Percentiles rank a stretch among this genome's conserved stretches.
These are phyloP conservation scores for Globisporangium nagaii DNA, from an alignment of 352 stramenopile species.

Conservation along the genomic window DNA sequence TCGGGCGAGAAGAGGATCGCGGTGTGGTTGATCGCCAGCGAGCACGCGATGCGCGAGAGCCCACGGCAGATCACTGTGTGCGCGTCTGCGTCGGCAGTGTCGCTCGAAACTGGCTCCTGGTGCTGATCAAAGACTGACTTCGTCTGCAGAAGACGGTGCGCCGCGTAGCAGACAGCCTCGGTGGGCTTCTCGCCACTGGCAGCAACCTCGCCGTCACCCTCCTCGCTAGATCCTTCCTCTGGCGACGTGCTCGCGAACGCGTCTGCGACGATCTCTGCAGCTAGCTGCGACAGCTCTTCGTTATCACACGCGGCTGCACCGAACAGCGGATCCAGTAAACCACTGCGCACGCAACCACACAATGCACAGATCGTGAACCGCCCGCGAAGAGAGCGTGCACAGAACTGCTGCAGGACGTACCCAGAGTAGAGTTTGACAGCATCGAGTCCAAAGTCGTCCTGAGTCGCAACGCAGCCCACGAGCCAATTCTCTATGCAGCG, in stretches of 20 bases:
- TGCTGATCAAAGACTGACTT: constrained; percentile 18
- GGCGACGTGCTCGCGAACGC: constrained; percentile 33
- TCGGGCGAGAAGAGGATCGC: constrained; percentile 19
- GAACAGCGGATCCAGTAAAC: constrained; percentile 38
- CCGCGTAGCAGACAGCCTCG: constrained; percentile 24
- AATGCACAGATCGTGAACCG: too few species aligned
- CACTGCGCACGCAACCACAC: constrained; percentile 15
- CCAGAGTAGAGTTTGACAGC: constrained; percentile 30
- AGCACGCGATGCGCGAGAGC: constrained; percentile 39
- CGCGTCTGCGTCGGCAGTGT: constrained; percentile 14
- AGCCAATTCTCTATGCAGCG: constrained; percentile 66
- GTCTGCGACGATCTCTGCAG: constrained; percentile 56
- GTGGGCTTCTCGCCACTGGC: constrained; percentile 10
- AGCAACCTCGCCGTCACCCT: too few species aligned
- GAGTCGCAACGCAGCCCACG: constrained; percentile 40
- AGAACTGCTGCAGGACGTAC: constrained; percentile 17
- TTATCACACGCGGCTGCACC: constrained; percentile 18
- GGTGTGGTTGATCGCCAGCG: constrained; percentile 42
- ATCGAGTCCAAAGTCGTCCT: constrained; percentile 45
- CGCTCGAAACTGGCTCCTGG: background rate
- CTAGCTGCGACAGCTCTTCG: constrained; percentile 47
- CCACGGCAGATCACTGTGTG: constrained; percentile 17
- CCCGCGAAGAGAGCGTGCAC: too few species aligned
- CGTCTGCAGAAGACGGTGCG: constrained; percentile 18
- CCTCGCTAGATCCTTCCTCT: too few species aligned